Evolutionary conservation across 345 rosid species (phyloP), one percentile per base, ranked within the genome.

Genomic region (Abelmoschus esculentus): DNA sequence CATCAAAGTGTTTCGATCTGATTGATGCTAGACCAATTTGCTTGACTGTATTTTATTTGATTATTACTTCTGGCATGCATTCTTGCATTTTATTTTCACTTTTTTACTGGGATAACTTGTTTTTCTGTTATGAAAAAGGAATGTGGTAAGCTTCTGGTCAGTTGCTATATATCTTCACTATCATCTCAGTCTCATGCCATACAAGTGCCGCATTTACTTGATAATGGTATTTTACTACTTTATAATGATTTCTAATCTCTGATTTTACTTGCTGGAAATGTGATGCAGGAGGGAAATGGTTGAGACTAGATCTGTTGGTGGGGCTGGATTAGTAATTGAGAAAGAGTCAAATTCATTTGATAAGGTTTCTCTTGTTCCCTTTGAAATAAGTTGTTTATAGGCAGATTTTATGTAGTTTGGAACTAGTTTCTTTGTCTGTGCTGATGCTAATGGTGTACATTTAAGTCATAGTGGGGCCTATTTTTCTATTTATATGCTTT

Each of bases 341-440:
- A 80, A 74, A 70, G 90, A 83, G 67, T 78, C 80, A 15, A 86
- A 79, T 79, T 85, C 93, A 73, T 87, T 95, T 86, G 96, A 91
- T 74, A 86, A 89, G 96, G 96, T 95, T 22, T 61, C 64, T 29
- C 8, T 65, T 82, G 36, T 13, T 18, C 6, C 40, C 57, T 59
- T 50, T 67, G 65, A 70, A 44, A 40, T 13, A 59, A 42, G 52
- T 50, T 6, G 5, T 69, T 40, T 17, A 1, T 9, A 61, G 46
- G 66, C 10, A 38, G n/a, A 40, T 40, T 46, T 11, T 52, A 70
- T 46, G 71, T 68, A 61, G 70, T 18, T 58, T 46, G 44, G 7
- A 47, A 67, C 26, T 61, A 3, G 10, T 47, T 26, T 9, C 10
- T 47, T 44, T 49, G 32, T 17, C 29, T 72, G 3, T 38, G 38